Evolutionary conservation across 257 asterid genomes (phyloP), one percentile per base, ranked within the genome.

Genomic region (Ophiorrhiza pumila): DNA sequence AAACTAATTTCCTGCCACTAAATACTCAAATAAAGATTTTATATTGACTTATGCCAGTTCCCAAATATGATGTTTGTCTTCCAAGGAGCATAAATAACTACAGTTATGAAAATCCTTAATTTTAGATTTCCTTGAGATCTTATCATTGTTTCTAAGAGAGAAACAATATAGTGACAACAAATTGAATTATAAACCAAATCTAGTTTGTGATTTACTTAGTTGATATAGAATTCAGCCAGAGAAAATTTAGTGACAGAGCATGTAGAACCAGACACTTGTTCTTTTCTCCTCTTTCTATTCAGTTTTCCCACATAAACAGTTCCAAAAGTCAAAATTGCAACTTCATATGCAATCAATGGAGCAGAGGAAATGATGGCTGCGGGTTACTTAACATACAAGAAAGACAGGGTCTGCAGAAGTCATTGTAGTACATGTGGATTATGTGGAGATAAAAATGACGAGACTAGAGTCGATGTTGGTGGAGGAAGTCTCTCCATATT

Each of bases 401-500:
- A 53, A 64, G 71, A 78, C 43, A 61, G 65, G 66, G 67, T 46
- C 56, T 55, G 77, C 69, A 56, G 34, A 68, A 23, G 77, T 74
- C 71, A 34, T 34, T 79, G 71, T 77, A 87, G 77, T 90, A 90
- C 98, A 79, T 82, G 80, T 57, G 87, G 84, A 78, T 86, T 90
- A 82, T 84, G 85, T 12, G 78, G 90, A 65, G 82, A 65, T 67
- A 75, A 71, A 79, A 86, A 89, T 63, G 96, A 81, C 49, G 92
- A 79, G 31, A 86, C 72, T 75, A 88, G 85, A 77, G 82, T 66
- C n/a, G 93, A 83, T 74, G 82, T 62, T 35, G 87, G 80, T 11
- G 97, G 98, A 60, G 94, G 96, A 69, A 89, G 92, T 75, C 81
- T 76, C 57, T 79, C 87, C 32, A 82, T 63, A 67, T 80, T 69